Evolutionary conservation across 2,329 filamentous ascomycete genomes (phyloP).

Genomic region (Colletotrichum magnum): DNA sequence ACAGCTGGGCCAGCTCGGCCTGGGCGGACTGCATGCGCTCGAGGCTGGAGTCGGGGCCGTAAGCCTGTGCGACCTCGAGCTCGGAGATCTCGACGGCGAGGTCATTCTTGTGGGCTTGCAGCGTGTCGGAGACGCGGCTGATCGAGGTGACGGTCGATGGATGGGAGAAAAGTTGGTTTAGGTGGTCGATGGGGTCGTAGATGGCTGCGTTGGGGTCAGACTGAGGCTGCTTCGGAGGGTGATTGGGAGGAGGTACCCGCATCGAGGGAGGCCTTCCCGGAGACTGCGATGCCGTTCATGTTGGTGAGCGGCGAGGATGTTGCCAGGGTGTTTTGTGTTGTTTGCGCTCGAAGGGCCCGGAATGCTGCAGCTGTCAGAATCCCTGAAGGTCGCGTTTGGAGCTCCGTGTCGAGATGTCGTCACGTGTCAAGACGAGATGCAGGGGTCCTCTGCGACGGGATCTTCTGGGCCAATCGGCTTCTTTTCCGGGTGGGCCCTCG

Average conservation of each 20-base stretch:
- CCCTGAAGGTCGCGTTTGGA: slow-evolving; percentile 25
- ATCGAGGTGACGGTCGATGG: slow-evolving; percentile 87
- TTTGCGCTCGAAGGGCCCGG: slow-evolving; percentile 2
- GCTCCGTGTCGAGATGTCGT: slow-evolving; percentile 35
- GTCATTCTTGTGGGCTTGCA: slow-evolving; percentile 84
- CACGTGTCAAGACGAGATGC: slow-evolving; percentile 32
- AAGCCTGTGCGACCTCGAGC: slow-evolving; percentile 84
- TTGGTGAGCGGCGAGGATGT: slow-evolving; percentile 28
- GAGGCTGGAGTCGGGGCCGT: slow-evolving; percentile 88
- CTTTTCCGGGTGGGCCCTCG: slow-evolving; percentile 3
- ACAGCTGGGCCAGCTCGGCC: slow-evolving; percentile 88
- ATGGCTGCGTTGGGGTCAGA: slow-evolving; percentile 65
- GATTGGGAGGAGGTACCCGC: slow-evolving; percentile 54
- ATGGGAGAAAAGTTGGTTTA: slow-evolving; percentile 94
- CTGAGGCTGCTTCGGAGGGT: slow-evolving; percentile 26
- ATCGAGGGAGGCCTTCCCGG: slow-evolving; percentile 58
- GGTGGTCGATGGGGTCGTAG: slow-evolving; percentile 92
- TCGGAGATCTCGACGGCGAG: slow-evolving; percentile 83
- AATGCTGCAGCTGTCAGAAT: slow-evolving; percentile 29
- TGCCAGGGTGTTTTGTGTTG: background rate
- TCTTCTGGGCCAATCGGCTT: slow-evolving; percentile 26
- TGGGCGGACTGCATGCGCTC: slow-evolving; percentile 93
- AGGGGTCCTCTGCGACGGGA: slow-evolving; percentile 20
- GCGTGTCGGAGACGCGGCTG: slow-evolving; percentile 78
- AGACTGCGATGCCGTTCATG: slow-evolving; percentile 57